Conservation (phyloP, 2,329 filamentous ascomycete species). For the Blastomyces silverae region DNA sequence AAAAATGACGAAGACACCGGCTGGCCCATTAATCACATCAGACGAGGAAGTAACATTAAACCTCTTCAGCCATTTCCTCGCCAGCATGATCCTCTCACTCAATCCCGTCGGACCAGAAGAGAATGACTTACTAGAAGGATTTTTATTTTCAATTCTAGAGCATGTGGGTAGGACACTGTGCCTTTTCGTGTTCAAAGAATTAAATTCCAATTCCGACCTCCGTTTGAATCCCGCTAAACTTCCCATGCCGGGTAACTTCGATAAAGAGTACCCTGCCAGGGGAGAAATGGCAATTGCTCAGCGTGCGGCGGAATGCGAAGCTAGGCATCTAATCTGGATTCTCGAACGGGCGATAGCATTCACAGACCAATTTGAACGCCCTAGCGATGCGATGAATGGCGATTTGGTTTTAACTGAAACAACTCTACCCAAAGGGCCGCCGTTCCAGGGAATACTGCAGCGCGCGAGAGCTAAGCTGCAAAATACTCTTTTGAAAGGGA, state of each 20-base stretch:
- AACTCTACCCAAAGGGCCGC: conserved; percentile 15
- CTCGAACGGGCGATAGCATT: conserved; percentile 29
- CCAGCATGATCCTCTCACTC: conserved; percentile 29
- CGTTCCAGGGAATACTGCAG: conserved; percentile 11
- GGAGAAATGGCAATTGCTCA: conserved; percentile 23
- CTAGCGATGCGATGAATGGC: not conserved
- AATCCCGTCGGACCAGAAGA: conserved; percentile 27
- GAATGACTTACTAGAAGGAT: conserved; percentile 37
- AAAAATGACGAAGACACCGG: conserved; percentile 15
- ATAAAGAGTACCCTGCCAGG: conserved; percentile 23
- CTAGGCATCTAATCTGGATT: conserved; percentile 33
- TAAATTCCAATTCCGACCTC: conserved; percentile 27
- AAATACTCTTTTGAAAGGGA: conserved; percentile 37
- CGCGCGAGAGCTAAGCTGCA: conserved; percentile 32
- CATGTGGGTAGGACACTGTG: conserved; percentile 39
- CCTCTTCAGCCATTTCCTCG: conserved; percentile 26
- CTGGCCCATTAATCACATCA: not conserved
- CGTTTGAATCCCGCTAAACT: conserved; percentile 24
- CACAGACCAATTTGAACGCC: conserved; percentile 20
- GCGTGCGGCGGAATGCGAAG: conserved; percentile 30
- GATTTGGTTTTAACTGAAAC: not conserved
- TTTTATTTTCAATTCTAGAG: conserved; percentile 34
- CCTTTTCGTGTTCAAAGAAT: conserved; percentile 36
- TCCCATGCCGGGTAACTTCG: conserved; percentile 31
- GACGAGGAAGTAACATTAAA: conserved; percentile 22